Evolutionary conservation across 2,329 filamentous ascomycete species (phyloP).

Genomic region (Fusarium euwallaceae): DNA sequence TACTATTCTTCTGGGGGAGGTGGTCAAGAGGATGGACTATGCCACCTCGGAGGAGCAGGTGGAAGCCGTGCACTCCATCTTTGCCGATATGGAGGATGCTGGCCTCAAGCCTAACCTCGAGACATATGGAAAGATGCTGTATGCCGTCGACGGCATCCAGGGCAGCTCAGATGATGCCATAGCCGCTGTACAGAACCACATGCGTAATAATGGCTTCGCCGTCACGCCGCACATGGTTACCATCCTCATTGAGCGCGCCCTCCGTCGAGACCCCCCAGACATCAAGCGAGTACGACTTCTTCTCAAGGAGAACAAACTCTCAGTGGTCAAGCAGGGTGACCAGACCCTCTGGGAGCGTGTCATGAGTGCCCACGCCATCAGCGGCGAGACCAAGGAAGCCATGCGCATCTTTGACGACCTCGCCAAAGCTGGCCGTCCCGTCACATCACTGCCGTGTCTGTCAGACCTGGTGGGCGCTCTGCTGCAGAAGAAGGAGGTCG

Average conservation of each 20-base stretch:
- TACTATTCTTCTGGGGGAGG: conserved; percentile 76
- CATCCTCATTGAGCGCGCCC: conserved; percentile 77
- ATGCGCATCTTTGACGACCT: conserved; percentile 64
- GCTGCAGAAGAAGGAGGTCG: conserved; percentile 39
- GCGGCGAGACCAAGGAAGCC: conserved; percentile 64
- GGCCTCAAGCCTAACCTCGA: conserved; percentile 71
- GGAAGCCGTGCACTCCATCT: conserved; percentile 64
- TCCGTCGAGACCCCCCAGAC: conserved; percentile 69
- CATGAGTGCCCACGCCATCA: conserved; percentile 74
- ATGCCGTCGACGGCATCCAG: conserved; percentile 57
- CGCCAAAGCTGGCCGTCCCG: conserved; percentile 53
- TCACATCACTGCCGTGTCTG: conserved; percentile 59
- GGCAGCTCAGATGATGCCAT: conserved; percentile 63
- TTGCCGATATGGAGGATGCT: conserved; percentile 68
- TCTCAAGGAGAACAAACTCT: conserved; percentile 67
- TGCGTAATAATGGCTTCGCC: conserved; percentile 65
- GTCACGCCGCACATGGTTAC: conserved; percentile 79
- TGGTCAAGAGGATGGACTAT: conserved; percentile 59
- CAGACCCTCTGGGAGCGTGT: conserved; percentile 78
- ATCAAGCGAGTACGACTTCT: conserved; percentile 71
- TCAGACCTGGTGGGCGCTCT: conserved; percentile 57
- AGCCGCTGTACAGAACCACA: conserved; percentile 72
- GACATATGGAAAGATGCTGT: conserved; percentile 78
- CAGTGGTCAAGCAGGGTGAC: conserved; percentile 59
- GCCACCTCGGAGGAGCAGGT: conserved; percentile 63